Evolutionary conservation across 768 basidiomycete genomes (phyloP).

Genomic region (Nidularia pulvinata): DNA sequence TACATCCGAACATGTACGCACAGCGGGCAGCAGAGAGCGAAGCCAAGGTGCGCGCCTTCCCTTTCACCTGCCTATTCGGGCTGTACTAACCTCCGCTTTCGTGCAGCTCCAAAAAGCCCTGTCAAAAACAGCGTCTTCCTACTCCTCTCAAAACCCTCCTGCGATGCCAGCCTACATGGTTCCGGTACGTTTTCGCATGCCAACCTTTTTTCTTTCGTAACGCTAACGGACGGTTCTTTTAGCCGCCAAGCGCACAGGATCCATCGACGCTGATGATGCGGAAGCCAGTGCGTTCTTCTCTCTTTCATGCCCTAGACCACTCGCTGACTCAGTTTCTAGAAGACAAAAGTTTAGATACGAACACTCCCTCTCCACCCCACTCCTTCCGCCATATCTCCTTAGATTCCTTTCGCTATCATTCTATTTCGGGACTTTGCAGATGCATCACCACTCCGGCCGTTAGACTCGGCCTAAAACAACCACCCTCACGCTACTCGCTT

Average conservation of each 20-base stretch:
- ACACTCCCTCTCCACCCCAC: slow-evolving; percentile 1
- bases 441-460: not conserved
- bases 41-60: slow-evolving; percentile 54
- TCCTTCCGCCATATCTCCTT: not conserved
- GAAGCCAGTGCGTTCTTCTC: slow-evolving; percentile 36
- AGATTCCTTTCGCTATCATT: slow-evolving; percentile 3
- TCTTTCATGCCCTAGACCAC: slow-evolving; percentile 7
- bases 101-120: slow-evolving; percentile 62
- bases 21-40: slow-evolving; percentile 71
- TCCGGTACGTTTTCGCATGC: slow-evolving; percentile 26
- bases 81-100: slow-evolving; percentile 5
- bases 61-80: not conserved
- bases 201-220: not conserved
- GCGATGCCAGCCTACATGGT: slow-evolving; percentile 28
- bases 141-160: slow-evolving; percentile 27
- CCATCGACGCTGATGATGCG: slow-evolving; percentile 58
- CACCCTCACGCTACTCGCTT: not conserved
- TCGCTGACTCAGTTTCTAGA: slow-evolving; percentile 9
- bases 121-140: slow-evolving; percentile 45
- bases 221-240: not conserved
- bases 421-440: slow-evolving; percentile 1
- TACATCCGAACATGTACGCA: slow-evolving; percentile 73
- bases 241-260: slow-evolving; percentile 35
- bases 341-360: slow-evolving; percentile 24
- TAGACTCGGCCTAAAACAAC: not conserved